A percentile compares a stretch with the other conserved stretches of the same genome.
These are phyloP conservation scores for Pascua sp. DNA, from an alignment of 1,284 basidiomycete genomes.

Conservation along the genomic window DNA sequence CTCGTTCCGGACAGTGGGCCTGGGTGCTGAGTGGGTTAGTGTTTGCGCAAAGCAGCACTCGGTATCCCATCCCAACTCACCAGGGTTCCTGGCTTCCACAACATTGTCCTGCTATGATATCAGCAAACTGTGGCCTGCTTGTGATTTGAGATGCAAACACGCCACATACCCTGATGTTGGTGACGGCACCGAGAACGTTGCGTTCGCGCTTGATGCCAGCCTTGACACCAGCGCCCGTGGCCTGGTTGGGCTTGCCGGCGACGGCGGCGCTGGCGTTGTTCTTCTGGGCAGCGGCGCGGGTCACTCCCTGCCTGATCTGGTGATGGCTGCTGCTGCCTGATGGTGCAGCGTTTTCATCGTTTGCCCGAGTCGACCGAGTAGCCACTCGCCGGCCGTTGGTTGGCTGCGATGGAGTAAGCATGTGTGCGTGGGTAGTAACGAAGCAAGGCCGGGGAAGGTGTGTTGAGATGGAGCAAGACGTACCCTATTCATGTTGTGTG, in stretches of 20 bases:
- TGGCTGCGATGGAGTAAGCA: slow-evolving; percentile 5
- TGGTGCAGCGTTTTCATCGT: slow-evolving; percentile 46
- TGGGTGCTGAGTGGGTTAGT: too few relatives aligned
- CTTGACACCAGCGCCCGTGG: slow-evolving; percentile 20
- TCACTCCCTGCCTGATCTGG: slow-evolving; percentile 29
- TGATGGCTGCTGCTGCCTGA: slow-evolving; percentile 26
- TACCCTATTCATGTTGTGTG: slow-evolving; percentile 6
- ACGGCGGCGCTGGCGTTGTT: slow-evolving; percentile 11
- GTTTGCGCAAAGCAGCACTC: too few relatives aligned
- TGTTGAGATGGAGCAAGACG: background rate
- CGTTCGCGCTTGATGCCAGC: slow-evolving; percentile 43
- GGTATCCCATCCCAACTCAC: slow-evolving; percentile 19
- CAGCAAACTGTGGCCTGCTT: background rate
- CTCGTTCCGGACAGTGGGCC: too few relatives aligned
- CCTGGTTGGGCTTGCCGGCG: slow-evolving; percentile 5
- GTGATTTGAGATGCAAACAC: background rate
- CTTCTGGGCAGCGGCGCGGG: slow-evolving; percentile 30
- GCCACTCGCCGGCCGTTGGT: slow-evolving; percentile 29
- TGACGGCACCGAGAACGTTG: slow-evolving; percentile 39
- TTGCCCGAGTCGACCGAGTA: slow-evolving; percentile 24
- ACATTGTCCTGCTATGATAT: slow-evolving; percentile 24
- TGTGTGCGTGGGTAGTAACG: background rate
- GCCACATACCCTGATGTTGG: slow-evolving; percentile 27
- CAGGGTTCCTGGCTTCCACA: slow-evolving; percentile 33
- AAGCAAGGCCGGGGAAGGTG: background rate